Evolutionary conservation across 331 rosid genomes (phyloP), one percentile per base, ranked within the genome.

Genomic region (Quercus phellos): DNA sequence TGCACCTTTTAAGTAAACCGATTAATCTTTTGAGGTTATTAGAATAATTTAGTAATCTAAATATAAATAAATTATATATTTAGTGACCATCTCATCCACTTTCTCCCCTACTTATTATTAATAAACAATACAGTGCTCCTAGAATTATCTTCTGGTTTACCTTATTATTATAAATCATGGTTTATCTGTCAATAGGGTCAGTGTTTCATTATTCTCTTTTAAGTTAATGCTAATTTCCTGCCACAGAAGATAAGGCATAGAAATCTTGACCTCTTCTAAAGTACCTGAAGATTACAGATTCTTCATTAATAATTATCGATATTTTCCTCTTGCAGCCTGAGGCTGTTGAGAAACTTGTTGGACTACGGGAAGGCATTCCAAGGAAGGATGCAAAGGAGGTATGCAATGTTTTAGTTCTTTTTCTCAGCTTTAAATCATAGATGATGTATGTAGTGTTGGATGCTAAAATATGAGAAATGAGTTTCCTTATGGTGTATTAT

Each of bases 301-400:
- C 66, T 54, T 19, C 34, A 38, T 66, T 64, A 55, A 80, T 76
- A 68, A 78, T 51, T 79, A 11, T 74, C 59, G 18, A 42, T 75
- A 75, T 75, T 67, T 53, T 26, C 56, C 56, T 84, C 76, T 81
- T 86, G 84, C 84, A 94, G 98, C 89, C 93, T 66, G 97, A 94
- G 79, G 99, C 92, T 78, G 99, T 94, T 3, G 98, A 94, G 89
- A 94, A 90, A 84, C 99, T 94, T 77, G 98, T 94, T 56, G 91
- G 90, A 71, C 81, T 92, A 51, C 90, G 98, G 83, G 97, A 94
- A 88, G 99, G 99, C 84, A 94, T 94, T 72, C 98, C 98, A 11
- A 83, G 93, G 79, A 94, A 92, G 78, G 99, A 92, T 75, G 99
- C 98, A 16, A 94, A 94, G 78, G 98, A 94, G 99, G 99, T 94